These are phyloP conservation scores for Pilasporangium apinafurcum DNA, from an alignment of 352 stramenopile species.

Conservation along the genomic window DNA sequence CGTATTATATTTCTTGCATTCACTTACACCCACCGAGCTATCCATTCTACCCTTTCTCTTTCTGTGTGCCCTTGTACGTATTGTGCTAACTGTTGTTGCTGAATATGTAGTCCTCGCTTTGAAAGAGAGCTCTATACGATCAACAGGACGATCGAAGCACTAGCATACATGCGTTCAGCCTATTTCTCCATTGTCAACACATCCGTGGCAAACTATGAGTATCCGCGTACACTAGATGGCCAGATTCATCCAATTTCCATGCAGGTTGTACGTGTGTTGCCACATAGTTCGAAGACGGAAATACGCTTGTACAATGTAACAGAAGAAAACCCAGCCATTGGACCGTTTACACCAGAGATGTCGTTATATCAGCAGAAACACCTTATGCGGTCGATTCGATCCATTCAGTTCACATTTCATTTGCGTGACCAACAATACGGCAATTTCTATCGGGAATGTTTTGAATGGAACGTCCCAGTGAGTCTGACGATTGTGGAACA, in stretches of 20 bases:
- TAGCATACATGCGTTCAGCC: conserved; percentile 60
- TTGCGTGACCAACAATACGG: conserved; percentile 72
- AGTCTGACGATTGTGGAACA: conserved; percentile 36
- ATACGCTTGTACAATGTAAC: conserved; percentile 44
- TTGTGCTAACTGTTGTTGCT: not conserved
- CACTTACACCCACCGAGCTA: not conserved
- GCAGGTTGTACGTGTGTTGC: conserved; percentile 22
- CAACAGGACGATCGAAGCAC: conserved; percentile 56
- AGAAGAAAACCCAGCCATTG: conserved; percentile 20
- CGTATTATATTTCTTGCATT: too few species aligned
- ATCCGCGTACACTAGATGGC: conserved; percentile 16
- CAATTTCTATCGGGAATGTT: conserved; percentile 78
- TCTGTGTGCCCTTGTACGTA: not conserved
- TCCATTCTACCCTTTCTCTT: conserved; percentile 1
- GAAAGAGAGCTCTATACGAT: conserved; percentile 67
- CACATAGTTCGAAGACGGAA: conserved; percentile 20
- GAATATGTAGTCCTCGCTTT: conserved; percentile 31
- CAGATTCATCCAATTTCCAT: conserved; percentile 30
- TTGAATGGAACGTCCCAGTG: conserved; percentile 72
- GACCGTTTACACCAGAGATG: conserved; percentile 51
- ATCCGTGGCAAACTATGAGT: conserved; percentile 83
- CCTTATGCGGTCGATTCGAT: conserved; percentile 40
- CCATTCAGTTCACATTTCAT: conserved; percentile 42
- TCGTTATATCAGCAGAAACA: conserved; percentile 23
- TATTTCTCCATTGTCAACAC: conserved; percentile 69